Percentiles rank a stretch among this genome's conserved stretches.
phyloP scores from a whole-genome alignment of 2,329 filamentous ascomycete genomes.

The Akanthomyces muscarius region DNA sequence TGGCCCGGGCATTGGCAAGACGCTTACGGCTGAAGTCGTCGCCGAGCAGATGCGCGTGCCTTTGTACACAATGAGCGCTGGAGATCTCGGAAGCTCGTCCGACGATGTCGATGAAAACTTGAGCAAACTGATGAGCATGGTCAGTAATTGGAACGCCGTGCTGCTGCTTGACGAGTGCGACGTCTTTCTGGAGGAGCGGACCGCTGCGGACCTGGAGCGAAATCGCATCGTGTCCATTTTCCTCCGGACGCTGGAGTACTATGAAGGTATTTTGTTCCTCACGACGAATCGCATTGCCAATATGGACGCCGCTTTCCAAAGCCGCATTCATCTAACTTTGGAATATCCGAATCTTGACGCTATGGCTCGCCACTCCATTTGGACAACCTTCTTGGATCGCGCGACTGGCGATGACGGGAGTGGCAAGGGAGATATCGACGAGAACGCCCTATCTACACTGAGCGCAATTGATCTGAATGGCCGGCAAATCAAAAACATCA shows the following conservation, averaged over 20 bases:
- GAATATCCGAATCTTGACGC: constrained; percentile 70
- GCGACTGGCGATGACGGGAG: constrained; percentile 60
- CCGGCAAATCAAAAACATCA: constrained; percentile 83
- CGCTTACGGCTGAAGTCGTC: constrained; percentile 80
- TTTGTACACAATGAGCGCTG: constrained; percentile 77
- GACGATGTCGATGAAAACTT: constrained; percentile 69
- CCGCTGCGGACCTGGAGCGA: constrained; percentile 76
- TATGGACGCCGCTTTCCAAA: constrained; percentile 88
- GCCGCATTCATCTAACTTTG: constrained; percentile 78
- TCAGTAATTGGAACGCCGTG: constrained; percentile 81
- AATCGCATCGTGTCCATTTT: constrained; percentile 87
- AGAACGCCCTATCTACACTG: constrained; percentile 63
- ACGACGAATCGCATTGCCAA: constrained; percentile 85
- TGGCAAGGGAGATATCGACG: constrained; percentile 51
- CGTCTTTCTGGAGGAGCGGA: constrained; percentile 77
- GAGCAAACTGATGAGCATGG: constrained; percentile 79
- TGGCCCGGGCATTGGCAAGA: constrained; percentile 84
- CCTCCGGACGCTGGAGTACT: constrained; percentile 81
- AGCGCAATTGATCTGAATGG: constrained; percentile 61
- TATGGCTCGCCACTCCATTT: constrained; percentile 73
- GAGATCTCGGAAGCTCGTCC: constrained; percentile 76
- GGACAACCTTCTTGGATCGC: constrained; percentile 76
- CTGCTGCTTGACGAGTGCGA: constrained; percentile 82
- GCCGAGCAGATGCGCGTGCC: constrained; percentile 78
- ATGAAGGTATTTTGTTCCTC: constrained; percentile 83